phyloP scores from a whole-genome alignment of 2,329 filamentous ascomycete species.

The Colletotrichum tabaci region DNA sequence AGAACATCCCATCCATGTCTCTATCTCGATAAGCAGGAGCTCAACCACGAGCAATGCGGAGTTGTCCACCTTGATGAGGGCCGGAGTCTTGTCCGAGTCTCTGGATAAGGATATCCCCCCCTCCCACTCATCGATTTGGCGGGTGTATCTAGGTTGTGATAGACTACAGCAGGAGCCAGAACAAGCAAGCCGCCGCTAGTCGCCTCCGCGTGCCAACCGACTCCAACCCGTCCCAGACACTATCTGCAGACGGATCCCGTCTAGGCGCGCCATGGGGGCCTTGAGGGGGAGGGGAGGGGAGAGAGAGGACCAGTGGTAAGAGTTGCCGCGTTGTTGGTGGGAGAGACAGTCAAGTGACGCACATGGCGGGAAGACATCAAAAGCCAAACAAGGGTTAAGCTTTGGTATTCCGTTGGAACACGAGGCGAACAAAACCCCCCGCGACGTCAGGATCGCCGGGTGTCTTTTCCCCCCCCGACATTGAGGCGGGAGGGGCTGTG shows the following conservation, averaged over 20 bases:
- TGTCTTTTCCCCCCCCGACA: neutral
- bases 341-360: slow-evolving; percentile 12
- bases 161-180: too few relatives aligned
- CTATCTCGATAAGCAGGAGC: neutral
- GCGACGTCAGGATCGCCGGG: neutral
- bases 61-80: neutral
- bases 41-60: too few relatives aligned
- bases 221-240: neutral
- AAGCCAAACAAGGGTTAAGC: slow-evolving; percentile 1
- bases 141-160: too few relatives aligned
- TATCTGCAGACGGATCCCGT: too few relatives aligned
- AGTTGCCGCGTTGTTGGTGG: neutral
- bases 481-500: neutral
- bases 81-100: neutral
- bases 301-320: neutral
- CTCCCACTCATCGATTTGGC: too few relatives aligned
- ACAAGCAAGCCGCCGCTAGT: slow-evolving; percentile 1
- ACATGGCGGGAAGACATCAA: neutral
- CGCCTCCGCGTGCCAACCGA: neutral
- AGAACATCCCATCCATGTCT: neutral
- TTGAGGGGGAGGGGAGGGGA: neutral
- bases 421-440: neutral
- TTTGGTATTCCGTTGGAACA: slow-evolving; percentile 6
- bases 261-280: neutral
- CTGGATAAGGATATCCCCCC: neutral